phyloP scores from a whole-genome alignment of 805 yeast species.

The Candida xiaguanensis region DNA sequence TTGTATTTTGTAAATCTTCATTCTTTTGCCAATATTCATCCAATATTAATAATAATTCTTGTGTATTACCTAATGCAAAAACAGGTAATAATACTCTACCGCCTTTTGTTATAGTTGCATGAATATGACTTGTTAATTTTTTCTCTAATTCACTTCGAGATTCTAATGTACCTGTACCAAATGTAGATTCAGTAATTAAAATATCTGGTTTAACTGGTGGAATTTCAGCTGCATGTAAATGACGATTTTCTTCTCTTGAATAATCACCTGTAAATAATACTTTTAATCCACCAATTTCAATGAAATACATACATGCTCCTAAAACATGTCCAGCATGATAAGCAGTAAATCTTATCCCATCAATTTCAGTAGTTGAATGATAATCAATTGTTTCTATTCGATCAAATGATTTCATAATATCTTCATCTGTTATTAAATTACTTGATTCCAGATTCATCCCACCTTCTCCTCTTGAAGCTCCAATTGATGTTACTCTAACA shows the following conservation, averaged over 20 bases:
- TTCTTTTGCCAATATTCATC: constrained; percentile 94
- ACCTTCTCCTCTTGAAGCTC: constrained; percentile 45
- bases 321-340: constrained; percentile 99
- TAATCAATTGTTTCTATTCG: constrained; percentile 90
- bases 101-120: constrained; percentile 78
- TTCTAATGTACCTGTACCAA: constrained; percentile 96
- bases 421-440: constrained; percentile 84
- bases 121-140: constrained; percentile 76
- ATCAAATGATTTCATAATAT: constrained; percentile 81
- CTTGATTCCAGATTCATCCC: constrained; percentile 35
- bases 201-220: constrained; percentile 87
- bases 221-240: constrained; percentile 90
- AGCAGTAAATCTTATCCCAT: constrained; percentile 93
- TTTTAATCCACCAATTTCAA: constrained; percentile 90
- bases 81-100: constrained; percentile 93
- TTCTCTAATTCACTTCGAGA: constrained; percentile 83
- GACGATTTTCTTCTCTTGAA: constrained; percentile 94
- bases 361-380: constrained; percentile 92
- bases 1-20: constrained; percentile 75
- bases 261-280: constrained; percentile 94
- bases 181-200: constrained; percentile 90
- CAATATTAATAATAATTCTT: constrained; percentile 80
- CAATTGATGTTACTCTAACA: constrained; percentile 76
- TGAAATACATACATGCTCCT: constrained; percentile 97
- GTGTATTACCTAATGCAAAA: constrained; percentile 96